Evolutionary conservation across 106 monocot species (phyloP), one percentile per base, ranked within the genome.

Genomic region (Allium sativum): DNA sequence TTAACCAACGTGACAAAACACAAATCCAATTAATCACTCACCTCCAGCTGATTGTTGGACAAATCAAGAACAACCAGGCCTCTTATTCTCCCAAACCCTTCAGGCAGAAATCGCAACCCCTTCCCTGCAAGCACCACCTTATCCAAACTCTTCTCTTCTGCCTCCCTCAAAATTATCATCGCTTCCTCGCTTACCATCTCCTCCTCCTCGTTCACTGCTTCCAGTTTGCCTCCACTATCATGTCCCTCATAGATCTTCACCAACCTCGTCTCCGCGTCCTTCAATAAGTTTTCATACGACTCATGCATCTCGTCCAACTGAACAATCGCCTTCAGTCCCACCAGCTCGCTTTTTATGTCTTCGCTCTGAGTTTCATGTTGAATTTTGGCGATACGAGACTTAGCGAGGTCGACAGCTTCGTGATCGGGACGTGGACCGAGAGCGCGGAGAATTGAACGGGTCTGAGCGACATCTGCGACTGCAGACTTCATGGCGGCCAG

Each of bases 231-330:
- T 7, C 16, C 7, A n/a, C 8, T 16, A 11, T 19, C 10, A 21
- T 62, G 42, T 12, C 64, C 56, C 7, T 59, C 59, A 53, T 95
- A 95, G 7, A 95, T 90, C 74, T 66, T 67, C 17, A 66, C 75
- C 18, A 95, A 70, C 79, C 77, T 65, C 73, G 71, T 78, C 77
- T 95, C 95, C 15, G 90, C 84, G 9, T 87, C 87, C 77, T 59
- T 81, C 64, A 95, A 74, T 60, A 95, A 57, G 7, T 17, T 61
- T 77, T 73, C 81, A 55, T 95, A 95, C 19, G 83, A 81, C 72
- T 73, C 81, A 59, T 90, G 87, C 87, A 84, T 95, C 66, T 82
- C 83, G 10, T 95, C 87, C 31, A 95, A 74, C 70, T 82, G 76
- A 44, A 90, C 31, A 50, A 95, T 72, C 11, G 90, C 87, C 61